These are phyloP conservation scores for Geotrichum reessii DNA, from an alignment of 1,139 yeast species.

Conservation along the genomic window DNA sequence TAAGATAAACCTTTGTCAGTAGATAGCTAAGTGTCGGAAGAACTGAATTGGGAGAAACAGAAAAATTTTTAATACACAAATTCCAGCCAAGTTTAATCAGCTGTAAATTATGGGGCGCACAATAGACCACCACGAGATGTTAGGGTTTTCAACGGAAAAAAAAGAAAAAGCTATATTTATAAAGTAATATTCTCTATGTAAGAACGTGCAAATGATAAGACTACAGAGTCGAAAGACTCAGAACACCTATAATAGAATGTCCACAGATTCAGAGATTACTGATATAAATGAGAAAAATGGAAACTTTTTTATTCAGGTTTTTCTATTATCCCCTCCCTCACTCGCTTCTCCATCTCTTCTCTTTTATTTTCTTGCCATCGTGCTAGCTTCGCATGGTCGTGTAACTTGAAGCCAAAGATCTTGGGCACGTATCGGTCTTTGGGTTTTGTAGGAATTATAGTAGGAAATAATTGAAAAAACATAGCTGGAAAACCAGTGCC, in stretches of 20 bases:
- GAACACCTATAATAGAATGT: not conserved
- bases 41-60: slow-evolving; percentile 6
- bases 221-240: no score
- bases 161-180: no score
- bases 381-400: slow-evolving; percentile 79
- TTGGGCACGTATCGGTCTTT: slow-evolving; percentile 79
- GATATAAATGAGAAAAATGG: no score
- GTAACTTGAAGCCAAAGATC: slow-evolving; percentile 90
- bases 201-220: no score
- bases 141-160: not conserved
- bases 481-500: slow-evolving; percentile 97
- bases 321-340: slow-evolving; percentile 4
- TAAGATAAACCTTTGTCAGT: not conserved
- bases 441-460: slow-evolving; percentile 58
- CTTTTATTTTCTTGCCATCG: slow-evolving; percentile 89
- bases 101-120: not conserved
- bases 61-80: slow-evolving; percentile 2
- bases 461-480: slow-evolving; percentile 90
- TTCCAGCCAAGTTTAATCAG: not conserved
- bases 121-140: not conserved
- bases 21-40: not conserved
- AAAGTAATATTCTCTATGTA: no score
- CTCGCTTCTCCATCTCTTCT: slow-evolving; percentile 46
- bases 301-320: not conserved
- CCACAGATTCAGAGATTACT: no score